Base-by-base conservation (phyloP, 1,139 yeast genomes). In the Scheffersomyces parashehatae region DNA sequence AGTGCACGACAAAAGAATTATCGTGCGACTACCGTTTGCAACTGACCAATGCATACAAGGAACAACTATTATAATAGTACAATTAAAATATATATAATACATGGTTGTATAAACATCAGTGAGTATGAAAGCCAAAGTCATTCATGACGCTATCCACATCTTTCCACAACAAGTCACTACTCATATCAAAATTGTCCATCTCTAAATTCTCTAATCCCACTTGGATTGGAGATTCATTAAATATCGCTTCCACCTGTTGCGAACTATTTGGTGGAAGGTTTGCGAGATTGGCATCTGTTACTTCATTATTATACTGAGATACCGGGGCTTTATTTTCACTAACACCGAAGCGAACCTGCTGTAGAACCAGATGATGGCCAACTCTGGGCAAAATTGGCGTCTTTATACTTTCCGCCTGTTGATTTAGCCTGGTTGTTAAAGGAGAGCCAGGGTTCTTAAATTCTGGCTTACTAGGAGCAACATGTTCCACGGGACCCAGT, bases 91-190 rank as follows among this genome's bases (percentile, higher is more conserved):
- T 15, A 7, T 39, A 54, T 53, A 41, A 31, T 31, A 31, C 35
- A 31, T 31, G 15, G 24, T 14, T 14, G n/a, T 31, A 31, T 14
- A 10, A 4, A 13, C 9, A 4, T 8, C 73, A 72, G 40, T 68
- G 73, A 4, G 80, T 73, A 42, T 86, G 88, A 69, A 91, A 90
- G 9, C 97, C 98, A 67, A 90, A 90, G 59, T 90, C 97, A 55
- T 88, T 88, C 97, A 91, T 89, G 47, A 91, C 88, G 42, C 88
- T 75, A 52, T 89, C 96, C 24, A 91, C 95, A 58, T 91, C 96
- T 58, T 85, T 86, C 91, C 96, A 89, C 11, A 89, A 77, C 55
- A 84, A 65, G 46, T 86, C 96, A 31, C 84, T 81, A 45, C 64
- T 67, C 47, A 67, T 54, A 41, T 71, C 77, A 42, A 71, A 59